Evolutionary conservation across 83 land plant genomes (phyloP), one percentile per base, ranked within the genome.

Genomic region (Picea mariana): DNA sequence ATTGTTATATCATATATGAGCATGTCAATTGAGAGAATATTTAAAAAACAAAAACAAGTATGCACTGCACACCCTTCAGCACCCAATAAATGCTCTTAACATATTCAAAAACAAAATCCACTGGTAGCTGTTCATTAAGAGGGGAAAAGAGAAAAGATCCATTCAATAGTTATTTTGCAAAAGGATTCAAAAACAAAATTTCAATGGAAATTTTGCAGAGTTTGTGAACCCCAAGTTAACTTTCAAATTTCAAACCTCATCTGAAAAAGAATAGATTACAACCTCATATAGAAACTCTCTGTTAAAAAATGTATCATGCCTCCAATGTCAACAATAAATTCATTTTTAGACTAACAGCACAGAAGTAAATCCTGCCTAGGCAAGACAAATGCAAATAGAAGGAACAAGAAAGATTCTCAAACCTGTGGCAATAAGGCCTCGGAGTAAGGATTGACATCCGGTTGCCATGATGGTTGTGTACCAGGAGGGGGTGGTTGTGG

Each of bases 401-500:
- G 49, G 58, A 23, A 20, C 18, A 73, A 73, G 77, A 73, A 20
- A 73, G 24, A 21, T 73, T 40, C 7, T 38, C 85, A 83, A 82
- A 94, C 98, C 98, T 96, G 97, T 27, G 73, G 27, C 67, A 82
- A 63, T 34, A 89, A 68, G 59, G 86, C 67, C 72, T 81, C 78
- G 6, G 69, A 83, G 86, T 91, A 82, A 63, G 92, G 65, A 60
- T 67, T 78, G 16, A 83, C 27, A 71, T 90, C 89, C 6, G 78
- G 81, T 69, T 83, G 84, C 98, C 97, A 95, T 75, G 91, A 79
- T 79, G 85, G 83, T 67, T 87, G 87, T 73, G 88, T 89, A 49
- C 88, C 96, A 81, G 94, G 92, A 55, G 92, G 95, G 6, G 97
- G 94, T 5, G 93, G 93, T 83, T 91, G 97, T 69, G 68, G 90